Evolutionary conservation across 1,284 basidiomycete genomes (phyloP).

Genomic region (Ustilago lituana): DNA sequence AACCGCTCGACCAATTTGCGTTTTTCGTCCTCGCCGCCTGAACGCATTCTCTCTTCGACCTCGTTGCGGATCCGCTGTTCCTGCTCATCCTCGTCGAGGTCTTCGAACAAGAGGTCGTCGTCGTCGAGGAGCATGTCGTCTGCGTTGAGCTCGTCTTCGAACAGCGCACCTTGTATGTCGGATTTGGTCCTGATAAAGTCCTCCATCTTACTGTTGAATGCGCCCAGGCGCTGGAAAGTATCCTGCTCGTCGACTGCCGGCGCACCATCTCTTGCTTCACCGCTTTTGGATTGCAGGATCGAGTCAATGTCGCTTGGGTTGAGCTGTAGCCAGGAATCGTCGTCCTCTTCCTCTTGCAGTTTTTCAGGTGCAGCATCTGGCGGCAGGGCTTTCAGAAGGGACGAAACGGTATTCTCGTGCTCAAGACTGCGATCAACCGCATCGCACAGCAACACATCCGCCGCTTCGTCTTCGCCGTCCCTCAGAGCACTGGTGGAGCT

Average conservation of each 20-base stretch:
- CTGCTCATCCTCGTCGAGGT: constrained; percentile 33
- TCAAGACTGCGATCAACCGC: constrained; percentile 11
- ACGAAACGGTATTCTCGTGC: neutral
- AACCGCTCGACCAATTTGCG: constrained; percentile 21
- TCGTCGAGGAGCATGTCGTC: constrained; percentile 38
- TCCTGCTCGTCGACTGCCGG: constrained; percentile 34
- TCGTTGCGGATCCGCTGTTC: constrained; percentile 13
- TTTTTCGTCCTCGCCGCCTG: constrained; percentile 14
- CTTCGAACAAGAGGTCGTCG: constrained; percentile 41
- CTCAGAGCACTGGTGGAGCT: neutral
- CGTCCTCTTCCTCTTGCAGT: constrained; percentile 35
- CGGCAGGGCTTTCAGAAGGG: neutral
- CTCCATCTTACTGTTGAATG: constrained; percentile 56
- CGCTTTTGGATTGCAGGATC: constrained; percentile 20
- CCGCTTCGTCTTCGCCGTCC: neutral
- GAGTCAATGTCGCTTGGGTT: constrained; percentile 43
- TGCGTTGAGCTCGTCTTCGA: constrained; percentile 51
- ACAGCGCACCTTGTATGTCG: constrained; percentile 56
- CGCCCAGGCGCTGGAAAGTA: constrained; percentile 42
- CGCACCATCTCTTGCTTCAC: neutral
- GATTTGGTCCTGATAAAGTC: constrained; percentile 56
- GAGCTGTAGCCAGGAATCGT: constrained; percentile 55
- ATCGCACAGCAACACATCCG: constrained; percentile 12
- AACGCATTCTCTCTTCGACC: constrained; percentile 18
- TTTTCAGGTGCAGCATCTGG: neutral